These are phyloP conservation scores for Xylaria arbuscula DNA, from an alignment of 2,329 filamentous ascomycete genomes.

Conservation along the genomic window DNA sequence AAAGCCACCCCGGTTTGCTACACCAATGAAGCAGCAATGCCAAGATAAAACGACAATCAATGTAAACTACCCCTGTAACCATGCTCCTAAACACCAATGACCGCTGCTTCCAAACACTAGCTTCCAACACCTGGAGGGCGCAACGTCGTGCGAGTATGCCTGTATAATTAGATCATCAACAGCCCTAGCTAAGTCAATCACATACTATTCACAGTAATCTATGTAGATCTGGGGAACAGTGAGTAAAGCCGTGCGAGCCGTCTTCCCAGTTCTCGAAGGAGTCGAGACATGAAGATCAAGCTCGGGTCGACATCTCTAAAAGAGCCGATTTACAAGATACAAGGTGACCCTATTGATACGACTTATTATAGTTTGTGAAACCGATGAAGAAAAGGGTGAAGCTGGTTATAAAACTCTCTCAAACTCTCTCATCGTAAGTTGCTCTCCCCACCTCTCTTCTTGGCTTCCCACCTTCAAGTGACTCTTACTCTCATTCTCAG, in stretches of 20 bases:
- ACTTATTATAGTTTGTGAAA: neutral
- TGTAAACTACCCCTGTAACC: slow-evolving; percentile 5
- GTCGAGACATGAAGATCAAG: slow-evolving; percentile 20
- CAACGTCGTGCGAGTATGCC: neutral
- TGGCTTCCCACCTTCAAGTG: slow-evolving; percentile 6
- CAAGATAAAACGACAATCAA: slow-evolving; percentile 25
- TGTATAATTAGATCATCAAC: neutral
- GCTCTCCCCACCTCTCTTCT: slow-evolving; percentile 20
- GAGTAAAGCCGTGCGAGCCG: neutral
- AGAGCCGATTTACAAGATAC: neutral
- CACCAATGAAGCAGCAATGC: slow-evolving; percentile 20
- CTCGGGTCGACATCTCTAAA: slow-evolving; percentile 5
- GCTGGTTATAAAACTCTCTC: slow-evolving; percentile 20
- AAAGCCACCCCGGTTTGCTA: neutral
- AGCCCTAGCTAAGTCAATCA: neutral
- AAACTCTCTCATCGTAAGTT: slow-evolving; percentile 22
- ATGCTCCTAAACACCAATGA: neutral
- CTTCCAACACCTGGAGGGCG: neutral
- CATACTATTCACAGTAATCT: neutral
- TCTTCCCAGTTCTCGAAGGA: neutral
- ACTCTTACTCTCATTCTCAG: neutral
- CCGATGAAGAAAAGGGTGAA: neutral
- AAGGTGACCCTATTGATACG: neutral
- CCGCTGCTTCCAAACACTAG: neutral
- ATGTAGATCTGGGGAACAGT: neutral